Evolutionary conservation across 441 rosid genomes (phyloP).

Genomic region (Corymbia calophylla): DNA sequence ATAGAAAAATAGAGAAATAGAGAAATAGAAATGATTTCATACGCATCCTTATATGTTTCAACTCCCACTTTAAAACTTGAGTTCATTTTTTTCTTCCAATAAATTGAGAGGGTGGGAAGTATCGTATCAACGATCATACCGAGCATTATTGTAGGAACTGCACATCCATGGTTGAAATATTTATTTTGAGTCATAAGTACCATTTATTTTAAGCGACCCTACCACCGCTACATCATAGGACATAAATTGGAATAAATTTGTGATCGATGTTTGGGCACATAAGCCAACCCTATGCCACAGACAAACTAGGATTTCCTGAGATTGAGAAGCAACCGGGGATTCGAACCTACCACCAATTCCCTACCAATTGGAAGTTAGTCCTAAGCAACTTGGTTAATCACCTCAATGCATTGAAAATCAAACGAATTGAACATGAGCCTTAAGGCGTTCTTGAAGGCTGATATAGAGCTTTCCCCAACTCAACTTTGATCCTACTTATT

Average conservation of each 20-base stretch:
- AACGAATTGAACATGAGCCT: background rate
- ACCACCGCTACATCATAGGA: fast-evolving
- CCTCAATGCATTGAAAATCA: background rate
- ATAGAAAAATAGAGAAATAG: too few relatives aligned
- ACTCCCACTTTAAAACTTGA: too few relatives aligned
- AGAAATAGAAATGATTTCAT: too few relatives aligned
- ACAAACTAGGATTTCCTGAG: background rate
- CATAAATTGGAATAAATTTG: background rate
- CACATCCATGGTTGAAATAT: background rate
- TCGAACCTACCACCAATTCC: background rate
- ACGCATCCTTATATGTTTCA: too few relatives aligned
- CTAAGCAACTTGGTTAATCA: background rate
- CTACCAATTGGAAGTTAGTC: background rate
- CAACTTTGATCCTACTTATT: background rate
- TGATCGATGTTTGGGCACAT: background rate
- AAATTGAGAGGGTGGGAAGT: background rate
- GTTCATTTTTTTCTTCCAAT: background rate
- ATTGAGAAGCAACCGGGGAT: background rate
- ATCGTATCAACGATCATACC: too few relatives aligned
- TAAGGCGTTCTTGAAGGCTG: background rate
- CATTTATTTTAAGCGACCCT: background rate
- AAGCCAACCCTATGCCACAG: background rate
- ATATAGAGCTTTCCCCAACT: background rate
- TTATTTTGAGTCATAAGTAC: background rate
- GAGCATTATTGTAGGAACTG: background rate